These are phyloP conservation scores for Pichia thaimueangensis DNA, from an alignment of 805 yeast species.

Conservation along the genomic window DNA sequence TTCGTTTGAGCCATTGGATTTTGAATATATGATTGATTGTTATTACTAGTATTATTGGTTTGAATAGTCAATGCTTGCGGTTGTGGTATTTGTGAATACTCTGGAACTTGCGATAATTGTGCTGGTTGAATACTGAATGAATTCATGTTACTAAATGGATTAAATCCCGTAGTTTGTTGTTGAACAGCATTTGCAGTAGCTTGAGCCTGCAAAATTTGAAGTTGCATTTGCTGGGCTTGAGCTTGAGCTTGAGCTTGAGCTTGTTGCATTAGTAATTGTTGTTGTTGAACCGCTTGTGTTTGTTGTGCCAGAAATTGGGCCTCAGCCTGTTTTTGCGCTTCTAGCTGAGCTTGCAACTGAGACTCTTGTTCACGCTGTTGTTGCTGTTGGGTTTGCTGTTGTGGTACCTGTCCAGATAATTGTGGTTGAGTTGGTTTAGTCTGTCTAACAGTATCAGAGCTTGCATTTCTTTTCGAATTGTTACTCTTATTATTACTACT, in stretches of 20 bases:
- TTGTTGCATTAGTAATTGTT: neutral
- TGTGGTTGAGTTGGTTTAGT: slow-evolving; percentile 8
- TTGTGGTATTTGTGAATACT: too few relatives aligned
- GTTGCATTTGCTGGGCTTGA: slow-evolving; percentile 11
- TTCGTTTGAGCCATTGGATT: slow-evolving; percentile 2
- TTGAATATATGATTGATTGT: neutral
- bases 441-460: slow-evolving; percentile 3
- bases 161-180: slow-evolving; percentile 15
- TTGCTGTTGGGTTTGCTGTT: slow-evolving; percentile 11
- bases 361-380: slow-evolving; percentile 14
- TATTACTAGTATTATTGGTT: neutral
- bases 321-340: slow-evolving; percentile 15
- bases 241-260: neutral
- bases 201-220: slow-evolving; percentile 4
- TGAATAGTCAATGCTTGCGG: neutral
- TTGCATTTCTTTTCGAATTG: neutral
- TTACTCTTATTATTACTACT: slow-evolving; percentile 1
- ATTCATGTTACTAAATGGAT: slow-evolving; percentile 13
- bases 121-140: slow-evolving; percentile 10
- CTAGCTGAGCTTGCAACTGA: slow-evolving; percentile 10
- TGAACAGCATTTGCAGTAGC: slow-evolving; percentile 6
- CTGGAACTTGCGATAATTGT: too few relatives aligned
- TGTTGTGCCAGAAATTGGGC: slow-evolving; percentile 9
- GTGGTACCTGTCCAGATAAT: slow-evolving; percentile 15
- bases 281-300: slow-evolving; percentile 11